Evolutionary conservation across 2,329 filamentous ascomycete species (phyloP).

Genomic region (Aureobasidium sp.): DNA sequence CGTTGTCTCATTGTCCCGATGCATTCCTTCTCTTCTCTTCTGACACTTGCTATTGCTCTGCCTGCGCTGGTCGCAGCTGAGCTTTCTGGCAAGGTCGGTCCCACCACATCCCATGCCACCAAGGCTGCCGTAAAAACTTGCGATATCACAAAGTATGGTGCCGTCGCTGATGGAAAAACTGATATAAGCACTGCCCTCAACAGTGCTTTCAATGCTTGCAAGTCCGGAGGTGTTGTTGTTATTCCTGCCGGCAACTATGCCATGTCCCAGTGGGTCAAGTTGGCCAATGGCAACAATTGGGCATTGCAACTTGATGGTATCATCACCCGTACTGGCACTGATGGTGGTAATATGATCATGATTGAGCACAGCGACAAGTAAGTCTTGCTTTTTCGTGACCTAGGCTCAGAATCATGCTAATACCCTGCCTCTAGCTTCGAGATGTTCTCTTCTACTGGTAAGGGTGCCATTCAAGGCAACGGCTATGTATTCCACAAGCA

Average conservation of each 20-base stretch:
- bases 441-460: constrained; percentile 46
- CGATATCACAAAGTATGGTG: constrained; percentile 48
- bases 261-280: constrained; percentile 43
- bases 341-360: constrained; percentile 48
- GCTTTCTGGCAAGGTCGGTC: constrained; percentile 40
- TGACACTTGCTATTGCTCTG: constrained; percentile 22
- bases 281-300: constrained; percentile 42
- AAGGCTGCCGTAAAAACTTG: constrained; percentile 47
- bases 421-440: constrained; percentile 35
- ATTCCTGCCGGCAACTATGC: constrained; percentile 46
- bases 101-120: constrained; percentile 34
- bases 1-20: not conserved
- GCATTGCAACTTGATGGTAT: constrained; percentile 48
- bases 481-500: constrained; percentile 45
- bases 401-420: constrained; percentile 25
- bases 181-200: constrained; percentile 45
- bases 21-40: constrained; percentile 14
- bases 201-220: constrained; percentile 46
- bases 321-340: constrained; percentile 46
- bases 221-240: constrained; percentile 44
- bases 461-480: constrained; percentile 47
- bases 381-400: not conserved
- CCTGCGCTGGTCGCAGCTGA: constrained; percentile 26
- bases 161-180: constrained; percentile 44
- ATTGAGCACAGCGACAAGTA: constrained; percentile 35